Percentiles rank a stretch among this genome's conserved stretches.
These are phyloP conservation scores for Diaporthe destruens DNA, from an alignment of 2,329 filamentous ascomycete genomes.

Conservation along the genomic window DNA sequence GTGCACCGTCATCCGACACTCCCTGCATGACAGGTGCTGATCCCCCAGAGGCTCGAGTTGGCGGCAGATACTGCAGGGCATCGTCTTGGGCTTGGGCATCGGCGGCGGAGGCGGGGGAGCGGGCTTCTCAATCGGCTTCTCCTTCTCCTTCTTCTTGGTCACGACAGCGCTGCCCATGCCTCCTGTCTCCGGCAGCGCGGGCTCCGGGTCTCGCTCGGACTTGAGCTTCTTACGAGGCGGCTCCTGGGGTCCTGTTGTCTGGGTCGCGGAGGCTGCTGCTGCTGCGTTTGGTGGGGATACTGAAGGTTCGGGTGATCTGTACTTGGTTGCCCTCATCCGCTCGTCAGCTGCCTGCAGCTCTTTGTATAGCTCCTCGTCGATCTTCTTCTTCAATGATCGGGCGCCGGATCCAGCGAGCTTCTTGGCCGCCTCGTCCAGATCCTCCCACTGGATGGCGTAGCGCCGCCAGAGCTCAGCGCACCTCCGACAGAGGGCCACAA, in stretches of 20 bases:
- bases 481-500: conserved; percentile 87
- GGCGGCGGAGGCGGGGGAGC: conserved; percentile 78
- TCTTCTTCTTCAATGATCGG: conserved; percentile 86
- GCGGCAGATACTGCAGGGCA: conserved; percentile 89
- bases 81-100: conserved; percentile 79
- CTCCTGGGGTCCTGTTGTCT: conserved; percentile 55
- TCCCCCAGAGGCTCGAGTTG: conserved; percentile 79
- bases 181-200: conserved; percentile 59
- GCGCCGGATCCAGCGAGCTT: conserved; percentile 85
- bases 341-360: conserved; percentile 77
- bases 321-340: conserved; percentile 60
- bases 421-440: conserved; percentile 89
- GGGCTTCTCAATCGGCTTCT: conserved; percentile 66
- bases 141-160: conserved; percentile 61
- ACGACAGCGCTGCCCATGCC: conserved; percentile 47
- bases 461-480: conserved; percentile 95
- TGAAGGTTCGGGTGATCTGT: conserved; percentile 52
- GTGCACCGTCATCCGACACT: conserved; percentile 93
- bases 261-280: conserved; percentile 46
- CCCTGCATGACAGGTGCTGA: conserved; percentile 81
- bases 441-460: conserved; percentile 96
- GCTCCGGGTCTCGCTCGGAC: conserved; percentile 62
- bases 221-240: conserved; percentile 77
- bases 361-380: conserved; percentile 90
- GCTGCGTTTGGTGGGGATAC: conserved; percentile 44